phyloP scores from a whole-genome alignment of 148 eudicot species.

The Oxyria digyna region DNA sequence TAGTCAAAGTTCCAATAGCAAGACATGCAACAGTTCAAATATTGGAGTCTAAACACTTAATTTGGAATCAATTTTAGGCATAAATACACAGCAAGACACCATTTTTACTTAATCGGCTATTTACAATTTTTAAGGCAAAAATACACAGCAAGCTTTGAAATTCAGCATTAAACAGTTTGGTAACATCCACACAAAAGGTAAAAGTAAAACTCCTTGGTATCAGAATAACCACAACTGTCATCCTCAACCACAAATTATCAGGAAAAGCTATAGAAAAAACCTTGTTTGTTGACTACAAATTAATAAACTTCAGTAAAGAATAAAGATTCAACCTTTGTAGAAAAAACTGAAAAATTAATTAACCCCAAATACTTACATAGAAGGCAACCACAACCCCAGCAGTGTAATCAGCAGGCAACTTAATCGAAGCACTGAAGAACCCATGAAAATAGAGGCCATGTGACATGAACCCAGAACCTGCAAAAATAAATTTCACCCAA shows the following conservation, averaged over 20 bases:
- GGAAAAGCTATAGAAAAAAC: neutral
- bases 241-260: neutral
- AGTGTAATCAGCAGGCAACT: conserved; percentile 23
- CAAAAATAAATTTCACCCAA: neutral
- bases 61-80: too few species aligned
- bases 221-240: too few species aligned
- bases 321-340: too few species aligned
- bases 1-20: too few species aligned
- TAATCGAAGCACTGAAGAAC: conserved; percentile 23
- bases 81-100: too few species aligned
- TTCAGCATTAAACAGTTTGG: too few species aligned
- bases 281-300: neutral
- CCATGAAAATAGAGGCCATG: conserved; percentile 12
- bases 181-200: too few species aligned
- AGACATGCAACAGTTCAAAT: too few species aligned
- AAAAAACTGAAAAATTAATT: neutral
- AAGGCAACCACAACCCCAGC: conserved; percentile 28
- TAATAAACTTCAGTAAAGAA: too few species aligned
- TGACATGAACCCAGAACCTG: conserved; percentile 18
- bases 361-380: conserved; percentile 10
- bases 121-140: neutral
- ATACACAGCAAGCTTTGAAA: neutral
- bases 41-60: too few species aligned
- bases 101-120: too few species aligned
- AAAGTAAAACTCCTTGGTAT: too few species aligned